A percentile compares a stretch with the other conserved stretches of the same genome.
phyloP scores from a whole-genome alignment of 2,329 filamentous ascomycete genomes.

The Ophidiomyces ophidiicola region DNA sequence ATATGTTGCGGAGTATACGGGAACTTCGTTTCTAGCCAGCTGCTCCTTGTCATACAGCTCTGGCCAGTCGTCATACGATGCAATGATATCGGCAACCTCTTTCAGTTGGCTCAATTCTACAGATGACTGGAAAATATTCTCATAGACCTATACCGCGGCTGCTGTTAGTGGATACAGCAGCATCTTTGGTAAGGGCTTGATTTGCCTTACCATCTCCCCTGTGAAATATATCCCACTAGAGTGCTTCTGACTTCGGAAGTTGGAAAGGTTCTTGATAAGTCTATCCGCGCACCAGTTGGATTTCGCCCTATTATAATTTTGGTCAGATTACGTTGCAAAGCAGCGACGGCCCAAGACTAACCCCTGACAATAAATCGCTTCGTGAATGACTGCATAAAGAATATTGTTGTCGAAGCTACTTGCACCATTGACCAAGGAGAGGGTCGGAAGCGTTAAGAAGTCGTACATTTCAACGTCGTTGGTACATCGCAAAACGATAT shows the following conservation, averaged over 20 bases:
- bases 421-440: constrained; percentile 55
- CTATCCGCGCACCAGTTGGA: constrained; percentile 63
- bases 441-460: constrained; percentile 59
- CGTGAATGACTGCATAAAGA: constrained; percentile 78
- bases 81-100: constrained; percentile 58
- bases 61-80: constrained; percentile 57
- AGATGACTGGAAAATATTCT: constrained; percentile 72
- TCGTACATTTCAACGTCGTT: constrained; percentile 64
- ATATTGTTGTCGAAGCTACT: constrained; percentile 62
- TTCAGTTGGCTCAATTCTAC: constrained; percentile 59
- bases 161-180: neutral
- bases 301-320: constrained; percentile 29
- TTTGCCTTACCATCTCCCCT: constrained; percentile 60
- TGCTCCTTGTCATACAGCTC: constrained; percentile 62
- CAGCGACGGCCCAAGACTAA: constrained; percentile 22
- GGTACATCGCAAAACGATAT: constrained; percentile 56
- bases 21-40: constrained; percentile 64
- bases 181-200: constrained; percentile 1
- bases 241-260: constrained; percentile 36
- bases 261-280: constrained; percentile 26
- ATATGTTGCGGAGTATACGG: constrained; percentile 74
- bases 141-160: constrained; percentile 46
- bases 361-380: constrained; percentile 71
- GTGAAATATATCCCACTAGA: constrained; percentile 60
- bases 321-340: neutral